Evolutionary conservation across 345 rosid genomes (phyloP), one percentile per base, ranked within the genome.

Genomic region (Brassica carinata): DNA sequence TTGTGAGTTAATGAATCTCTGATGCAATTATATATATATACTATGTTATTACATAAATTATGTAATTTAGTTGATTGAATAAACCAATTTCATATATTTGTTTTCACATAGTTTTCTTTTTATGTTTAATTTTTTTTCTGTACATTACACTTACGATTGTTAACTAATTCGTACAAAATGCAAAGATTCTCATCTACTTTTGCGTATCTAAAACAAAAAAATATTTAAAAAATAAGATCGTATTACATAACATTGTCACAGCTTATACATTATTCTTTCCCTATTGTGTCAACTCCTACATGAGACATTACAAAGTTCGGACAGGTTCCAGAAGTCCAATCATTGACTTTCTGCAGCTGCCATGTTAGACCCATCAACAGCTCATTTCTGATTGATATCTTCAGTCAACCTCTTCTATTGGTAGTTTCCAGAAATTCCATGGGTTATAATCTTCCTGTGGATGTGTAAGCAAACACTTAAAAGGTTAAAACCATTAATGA

Each of bases 391-490:
- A 72, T 45, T 53, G 61, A 76, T 55, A 38, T 68, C 76, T 76
- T 79, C 62, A 77, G 8, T 90, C 94, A 3, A 92, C 51, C 8
- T 90, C 97, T 5, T 75, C 86, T 72, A 90, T 48, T 6, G 94
- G 94, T 73, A 89, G 61, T 84, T 82, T 92, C 98, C 97, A 94
- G 80, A 83, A 92, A 69, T 94, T 92, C 97, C 97, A 94, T 0
- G 90, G 82, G 77, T 94, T 92, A 51, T 76, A 94, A 78, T 92
- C 98, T 85, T 92, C 98, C 97, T 94, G 93, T 85, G 76, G 63
- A 67, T 43, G 18, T 67, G 72, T 67, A 77, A 31, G n/a, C 30
- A 19, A 69, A 69, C 64, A 59, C 27, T 3, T 51, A 14, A n/a
- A n/a, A 51, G 14, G 58, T 58, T 59, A 5, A 64, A 69, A 72